Base-by-base conservation (phyloP, 2,329 filamentous ascomycete species). In the Coniochaeta prunicola region DNA sequence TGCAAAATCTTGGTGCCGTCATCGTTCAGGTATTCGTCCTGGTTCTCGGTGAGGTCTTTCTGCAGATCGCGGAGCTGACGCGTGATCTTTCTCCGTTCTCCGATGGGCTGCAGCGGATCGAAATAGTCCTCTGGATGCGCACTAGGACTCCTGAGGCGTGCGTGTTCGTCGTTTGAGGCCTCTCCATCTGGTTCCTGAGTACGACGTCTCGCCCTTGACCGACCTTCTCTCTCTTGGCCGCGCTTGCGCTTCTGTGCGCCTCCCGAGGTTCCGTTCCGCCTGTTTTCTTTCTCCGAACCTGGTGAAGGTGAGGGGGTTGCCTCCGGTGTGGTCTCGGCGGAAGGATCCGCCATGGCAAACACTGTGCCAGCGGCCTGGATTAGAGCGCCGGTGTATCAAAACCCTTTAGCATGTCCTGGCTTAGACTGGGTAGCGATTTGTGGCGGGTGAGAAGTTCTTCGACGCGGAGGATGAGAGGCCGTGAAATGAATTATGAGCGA, bases 51-150 rank as follows among this genome's bases (percentile, higher is more conserved):
- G 60, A 89, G 73, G 48, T 84, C 77, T 56, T 79, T 75, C 28
- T 79, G 77, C n/a, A 96, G 77, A 48, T 87, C 84, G 62, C 92
- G 83, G 60, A 92, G 80, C 10, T 80, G 81, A 59, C 84, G 84
- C 60, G 92, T 88, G 34, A 96, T 76, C 57, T 79, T 75, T 26
- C 92, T 82, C 42, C 91, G 85, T 71, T 92, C 83, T 48, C 88
- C 83, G 13, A 88, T 78, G 59, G 91, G 80, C 69, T 97, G 93
- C 61, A 96, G 87, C 0, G 92, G 92, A 68, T 97, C 89, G 71
- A 92, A 96, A 5, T 79, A 76, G 21, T 82, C 78, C 30, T 65
- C 65, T 59, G 53, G 53, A 26, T 70, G 65, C 17, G 67, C 67
- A 63, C 53, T 64, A 65, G 28, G 68, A 63, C 17, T 67, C 66